Evolutionary conservation across 2,329 filamentous ascomycete species (phyloP), one percentile per base, ranked within the genome.

Genomic region (Microthyrium microscopicum): DNA sequence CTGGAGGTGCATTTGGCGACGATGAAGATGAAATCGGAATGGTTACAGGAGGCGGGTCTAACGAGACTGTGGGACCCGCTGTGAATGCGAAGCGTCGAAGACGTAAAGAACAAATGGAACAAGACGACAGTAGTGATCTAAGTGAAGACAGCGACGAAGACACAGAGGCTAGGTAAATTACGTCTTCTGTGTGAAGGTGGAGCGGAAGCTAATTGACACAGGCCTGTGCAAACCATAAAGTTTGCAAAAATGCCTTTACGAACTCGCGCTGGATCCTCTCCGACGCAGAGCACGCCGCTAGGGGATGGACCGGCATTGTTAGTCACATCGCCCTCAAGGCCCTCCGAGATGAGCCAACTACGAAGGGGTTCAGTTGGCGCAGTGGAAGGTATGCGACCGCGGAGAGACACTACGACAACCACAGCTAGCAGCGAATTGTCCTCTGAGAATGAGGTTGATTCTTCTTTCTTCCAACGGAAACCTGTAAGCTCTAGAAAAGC

Each of bases 201-300:
- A 20, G 13, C 20, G 18, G 25, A 16, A 20, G 28, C n/a, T n/a
- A 20, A 26, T 13, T 19, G n/a, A 12, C 31, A 38, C 39, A 49
- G 78, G 34, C 77, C 80, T 28, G 77, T 78, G 3, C 82, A 91
- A 50, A 82, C 91, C 52, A 93, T 95, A 52, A 85, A 87, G 49
- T 98, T 98, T 55, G 74, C 79, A 31, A 95, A 95, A 57, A 87
- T 94, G 81, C 87, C 89, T 1, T 68, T 93, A 27, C 72, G 85
- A 20, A 74, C 73, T 43, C 74, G 87, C 36, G 81, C 85, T 18
- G 87, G 82, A 8, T 94, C 85, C 1, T 94, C 87, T 30, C 87
- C 87, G 3, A 74, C 80, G 24, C 75, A 82, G 42, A 70, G 67
- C 11, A 74, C 73, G 12, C 71, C 67, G 38, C 54, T 72, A 18